Base-by-base conservation (phyloP, 257 asterid genomes). In the Orobanche coerulescens region DNA sequence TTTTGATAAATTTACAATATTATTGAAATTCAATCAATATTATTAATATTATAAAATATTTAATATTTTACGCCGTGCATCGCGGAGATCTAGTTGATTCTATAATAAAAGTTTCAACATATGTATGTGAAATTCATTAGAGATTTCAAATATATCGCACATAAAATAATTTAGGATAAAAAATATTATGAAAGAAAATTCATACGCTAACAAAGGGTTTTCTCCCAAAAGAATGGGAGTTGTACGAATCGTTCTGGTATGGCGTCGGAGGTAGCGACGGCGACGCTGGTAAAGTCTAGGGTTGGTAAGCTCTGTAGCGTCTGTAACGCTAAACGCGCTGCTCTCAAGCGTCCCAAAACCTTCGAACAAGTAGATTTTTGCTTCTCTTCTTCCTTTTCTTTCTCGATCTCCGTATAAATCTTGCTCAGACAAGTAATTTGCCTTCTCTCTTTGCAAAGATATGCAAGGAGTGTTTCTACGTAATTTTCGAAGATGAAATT, bases 271-370 rank as follows among this genome's bases (percentile, higher is more conserved):
- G 70, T 51, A 37, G 70, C 71, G 61, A 65, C 19, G 76, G 80
- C 59, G 61, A 39, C 78, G 64, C 77, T 46, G 75, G 73, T 82
- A 47, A 92, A 82, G 83, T 79, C 89, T 12, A 72, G 64, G 59
- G 77, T 71, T n/a, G 75, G 69, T 37, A 72, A 78, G 53, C 23
- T 81, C 15, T 88, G 98, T 68, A 56, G 79, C 28, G 73, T 86
- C 53, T 92, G 98, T 66, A 84, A 67, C 71, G 57, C 71, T 63
- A 75, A 63, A 53, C 92, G 91, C 57, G 85, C 98, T 44, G 94
- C 95, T 47, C 84, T 92, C 19, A 92, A 86, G 74, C 96, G 95
- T 43, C 98, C 98, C 57, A 88, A 92, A 81, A 92, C 95, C 79
- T 90, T 84, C 20, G 82, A 88, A 71, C 96, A 89, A 70, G 98